phyloP scores from a whole-genome alignment of 2,329 filamentous ascomycete genomes.

The Nigrograna mackinnonii region DNA sequence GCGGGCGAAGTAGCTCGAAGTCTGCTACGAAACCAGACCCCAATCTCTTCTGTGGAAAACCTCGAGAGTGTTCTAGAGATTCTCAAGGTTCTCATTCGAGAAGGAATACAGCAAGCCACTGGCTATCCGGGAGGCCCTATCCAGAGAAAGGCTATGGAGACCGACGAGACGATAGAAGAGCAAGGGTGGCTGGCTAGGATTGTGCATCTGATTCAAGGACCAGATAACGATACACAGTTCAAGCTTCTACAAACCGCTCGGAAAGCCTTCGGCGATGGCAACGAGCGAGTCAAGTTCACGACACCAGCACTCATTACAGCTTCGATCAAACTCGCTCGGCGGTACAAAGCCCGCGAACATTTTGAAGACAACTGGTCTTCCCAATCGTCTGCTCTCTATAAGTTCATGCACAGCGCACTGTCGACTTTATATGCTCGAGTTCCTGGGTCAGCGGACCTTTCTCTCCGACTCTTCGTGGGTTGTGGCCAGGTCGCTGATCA shows the following conservation, averaged over 20 bases:
- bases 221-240: conserved; percentile 92
- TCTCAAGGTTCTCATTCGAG: conserved; percentile 88
- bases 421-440: conserved; percentile 88
- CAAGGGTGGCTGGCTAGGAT: conserved; percentile 96
- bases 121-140: conserved; percentile 79
- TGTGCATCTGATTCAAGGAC: conserved; percentile 80
- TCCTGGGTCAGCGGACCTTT: conserved; percentile 82
- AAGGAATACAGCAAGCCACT: conserved; percentile 79
- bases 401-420: conserved; percentile 89
- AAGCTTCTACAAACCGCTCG: conserved; percentile 86
- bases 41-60: conserved; percentile 76
- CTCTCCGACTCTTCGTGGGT: conserved; percentile 85
- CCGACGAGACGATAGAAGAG: conserved; percentile 96
- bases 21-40: conserved; percentile 80
- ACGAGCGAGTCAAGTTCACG: conserved; percentile 94
- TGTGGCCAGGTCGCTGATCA: conserved; percentile 93
- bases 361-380: conserved; percentile 75
- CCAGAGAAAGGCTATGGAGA: conserved; percentile 79
- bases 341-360: conserved; percentile 89
- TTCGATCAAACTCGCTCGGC: conserved; percentile 84
- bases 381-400: conserved; percentile 82
- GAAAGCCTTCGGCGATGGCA: conserved; percentile 87
- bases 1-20: conserved; percentile 85
- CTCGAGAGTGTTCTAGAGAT: conserved; percentile 88
- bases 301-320: conserved; percentile 90